Conservation (phyloP, 2,329 filamentous ascomycete species). For the Fusarium guadeloupense region DNA sequence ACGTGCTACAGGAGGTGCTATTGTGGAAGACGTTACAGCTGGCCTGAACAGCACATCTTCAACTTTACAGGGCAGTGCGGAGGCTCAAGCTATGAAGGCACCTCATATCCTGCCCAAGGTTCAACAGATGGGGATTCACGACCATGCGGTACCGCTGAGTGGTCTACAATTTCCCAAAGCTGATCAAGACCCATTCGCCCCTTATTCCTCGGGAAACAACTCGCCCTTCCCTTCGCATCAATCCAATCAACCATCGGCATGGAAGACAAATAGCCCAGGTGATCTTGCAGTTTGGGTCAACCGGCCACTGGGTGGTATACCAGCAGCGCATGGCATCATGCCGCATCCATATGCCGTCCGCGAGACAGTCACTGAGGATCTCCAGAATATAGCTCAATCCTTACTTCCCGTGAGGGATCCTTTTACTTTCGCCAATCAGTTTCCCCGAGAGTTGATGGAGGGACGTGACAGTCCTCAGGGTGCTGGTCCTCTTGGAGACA, state of each 20-base stretch:
- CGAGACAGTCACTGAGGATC: conserved; percentile 29
- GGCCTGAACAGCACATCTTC: neutral
- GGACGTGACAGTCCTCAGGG: neutral
- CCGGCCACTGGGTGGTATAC: neutral
- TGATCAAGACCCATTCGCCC: conserved; percentile 1
- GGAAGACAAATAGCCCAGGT: conserved; percentile 4
- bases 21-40: neutral
- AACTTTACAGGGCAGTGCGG: conserved; percentile 17
- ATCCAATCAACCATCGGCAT: conserved; percentile 6
- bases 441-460: conserved; percentile 9
- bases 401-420: neutral
- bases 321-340: conserved; percentile 25
- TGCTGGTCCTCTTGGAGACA: conserved; percentile 16
- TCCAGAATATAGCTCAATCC: conserved; percentile 2
- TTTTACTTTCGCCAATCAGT: conserved; percentile 4
- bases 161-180: neutral
- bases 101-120: conserved; percentile 23
- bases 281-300: conserved; percentile 20
- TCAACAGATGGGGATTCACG: conserved; percentile 15
- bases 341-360: conserved; percentile 36
- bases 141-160: conserved; percentile 13
- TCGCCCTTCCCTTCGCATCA: conserved; percentile 13
- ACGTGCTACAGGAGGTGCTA: neutral
- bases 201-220: conserved; percentile 5
- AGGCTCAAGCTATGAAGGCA: conserved; percentile 1